phyloP scores from a whole-genome alignment of 1,139 yeast genomes.

The Lodderomyces pseudojiufengensis region DNA sequence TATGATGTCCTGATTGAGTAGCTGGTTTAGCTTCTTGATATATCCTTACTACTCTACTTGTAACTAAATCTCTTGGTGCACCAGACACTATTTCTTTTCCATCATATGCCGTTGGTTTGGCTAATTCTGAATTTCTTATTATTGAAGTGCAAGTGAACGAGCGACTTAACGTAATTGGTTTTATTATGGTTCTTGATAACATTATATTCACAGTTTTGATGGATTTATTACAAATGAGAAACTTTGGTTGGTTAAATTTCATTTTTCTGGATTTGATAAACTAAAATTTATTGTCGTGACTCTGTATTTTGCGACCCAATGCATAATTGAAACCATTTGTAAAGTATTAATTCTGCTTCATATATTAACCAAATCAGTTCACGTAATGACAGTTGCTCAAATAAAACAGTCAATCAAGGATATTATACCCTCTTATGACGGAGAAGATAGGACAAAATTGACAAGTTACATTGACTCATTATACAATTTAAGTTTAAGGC shows the following conservation, averaged over 20 bases:
- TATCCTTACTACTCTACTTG: constrained; percentile 70
- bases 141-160: constrained; percentile 18
- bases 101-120: constrained; percentile 11
- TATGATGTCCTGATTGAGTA: constrained; percentile 68
- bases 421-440: constrained; percentile 48
- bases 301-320: too few species aligned
- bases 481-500: constrained; percentile 48
- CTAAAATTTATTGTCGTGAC: too few species aligned
- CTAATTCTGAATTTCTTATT: constrained; percentile 18
- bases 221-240: neutral
- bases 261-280: neutral
- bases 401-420: constrained; percentile 38
- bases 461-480: constrained; percentile 47
- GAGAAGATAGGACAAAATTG: constrained; percentile 46
- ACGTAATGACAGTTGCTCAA: constrained; percentile 17
- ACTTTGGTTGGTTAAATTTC: constrained; percentile 15
- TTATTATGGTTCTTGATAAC: constrained; percentile 22
- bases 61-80: constrained; percentile 67
- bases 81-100: constrained; percentile 68
- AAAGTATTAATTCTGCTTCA: too few species aligned
- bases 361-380: neutral
- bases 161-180: constrained; percentile 18
- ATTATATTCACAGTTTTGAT: constrained; percentile 9
- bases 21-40: constrained; percentile 77
- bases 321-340: too few species aligned